Evolutionary conservation across 1,284 basidiomycete genomes (phyloP), one percentile per base, ranked within the genome.

Genomic region (Trametes hirsuta): DNA sequence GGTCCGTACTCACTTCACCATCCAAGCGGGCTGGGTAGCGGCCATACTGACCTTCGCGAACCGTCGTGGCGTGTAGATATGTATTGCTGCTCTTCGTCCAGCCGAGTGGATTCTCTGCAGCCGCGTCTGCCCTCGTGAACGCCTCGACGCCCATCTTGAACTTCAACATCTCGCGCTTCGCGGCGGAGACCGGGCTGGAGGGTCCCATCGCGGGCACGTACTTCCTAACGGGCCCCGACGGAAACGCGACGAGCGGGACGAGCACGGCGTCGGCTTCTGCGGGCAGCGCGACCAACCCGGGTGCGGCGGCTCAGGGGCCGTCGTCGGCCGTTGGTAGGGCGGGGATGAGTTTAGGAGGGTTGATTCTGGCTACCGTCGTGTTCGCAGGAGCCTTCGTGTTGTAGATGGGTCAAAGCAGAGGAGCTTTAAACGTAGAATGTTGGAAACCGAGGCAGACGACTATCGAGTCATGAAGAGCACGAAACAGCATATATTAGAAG

Each of bases 81-180:
- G 66, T 63, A 8, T 62, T 70, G 46, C 62, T 75, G 3, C 66
- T 73, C n/a, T 74, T 71, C 55, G 60, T 66, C 15, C 72, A 73
- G 61, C 69, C 70, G 2, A 35, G 57, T 5, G 65, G 66, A 52
- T 75, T 75, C 62, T 64, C 62, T 30, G 39, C 42, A 4, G 55
- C 49, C 4, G 61, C 62, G n/a, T 55, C 69, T 4, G 51, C 53
- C 1, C 55, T 69, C 44, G 62, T 71, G 44, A 68, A 69, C 52
- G 34, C 68, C 1, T 65, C 70, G 24, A 70, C 71, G 12, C 58
- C 69, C 24, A 51, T 69, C 35, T 45, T 42, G 34, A 70, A 70
- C 51, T 75, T 74, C 66, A 72, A 75, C 55, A 68, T 75, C 45
- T 68, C 70, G 24, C 59, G 64, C 22, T 73, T 75, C 53, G 68